Base-by-base conservation (phyloP, 2,329 filamentous ascomycete species). In the Aspergillus pseudoviridinutans region DNA sequence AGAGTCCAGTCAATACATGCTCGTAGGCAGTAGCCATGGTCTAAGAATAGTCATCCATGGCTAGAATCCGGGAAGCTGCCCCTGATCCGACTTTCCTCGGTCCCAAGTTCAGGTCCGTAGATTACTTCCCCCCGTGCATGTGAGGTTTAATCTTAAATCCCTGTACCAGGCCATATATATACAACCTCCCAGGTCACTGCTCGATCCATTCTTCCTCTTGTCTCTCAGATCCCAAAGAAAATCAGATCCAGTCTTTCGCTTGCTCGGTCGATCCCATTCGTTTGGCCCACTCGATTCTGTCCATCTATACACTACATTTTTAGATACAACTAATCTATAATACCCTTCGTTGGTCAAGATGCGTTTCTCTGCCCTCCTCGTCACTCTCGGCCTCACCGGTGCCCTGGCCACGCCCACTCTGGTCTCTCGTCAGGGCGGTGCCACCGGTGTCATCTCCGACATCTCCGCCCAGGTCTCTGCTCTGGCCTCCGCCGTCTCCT, bases 401-500 rank as follows among this genome's bases (percentile, higher is more conserved):
- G 63, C 60, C 56, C 41, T 68, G 38, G 65, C 67, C 54, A 66
- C 58, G 47, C 66, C 67, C 35, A 52, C 65, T 24, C 54, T 58
- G 46, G 61, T 61, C 20, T 50, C 58, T 53, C 64, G 64, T 49
- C 63, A 62, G 32, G 14, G 12, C 51, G 56, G 54, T 27, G 55
- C 63, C 14, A 57, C 64, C 42, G 55, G 60, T 47, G 59, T 69
- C 53, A 58, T 69, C 55, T 35, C 56, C 42, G 47, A n/a, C 42
- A 65, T 71, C 59, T 28, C 49, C 17, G n/a, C 17, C 54, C 56
- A 62, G 51, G 62, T 67, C 46, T 51, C 55, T 3, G 35, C 52
- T 20, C 65, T 74, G 22, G 59, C 59, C 58, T 58, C 61, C 3
- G 64, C 65, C 51, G 59, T 71, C 61, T 60, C 59, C 41, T 41